These are phyloP conservation scores for Hirsutella rhossiliensis DNA, from an alignment of 2,329 filamentous ascomycete genomes.

Conservation along the genomic window DNA sequence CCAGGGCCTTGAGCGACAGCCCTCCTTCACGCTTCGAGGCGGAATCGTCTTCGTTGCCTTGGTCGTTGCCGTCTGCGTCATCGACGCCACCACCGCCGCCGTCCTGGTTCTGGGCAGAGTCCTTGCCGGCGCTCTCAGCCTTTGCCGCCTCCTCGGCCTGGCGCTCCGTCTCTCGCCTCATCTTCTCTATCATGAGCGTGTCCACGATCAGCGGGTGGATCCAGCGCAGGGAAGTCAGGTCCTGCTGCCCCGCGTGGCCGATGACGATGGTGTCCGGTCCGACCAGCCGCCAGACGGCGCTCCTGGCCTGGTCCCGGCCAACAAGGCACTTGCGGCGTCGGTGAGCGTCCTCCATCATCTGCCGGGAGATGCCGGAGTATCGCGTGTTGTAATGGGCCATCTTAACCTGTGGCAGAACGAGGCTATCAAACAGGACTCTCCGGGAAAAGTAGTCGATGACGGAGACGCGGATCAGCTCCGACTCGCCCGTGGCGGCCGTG, in stretches of 20 bases:
- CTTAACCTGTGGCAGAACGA: slow-evolving; percentile 32
- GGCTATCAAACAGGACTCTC: slow-evolving; percentile 32
- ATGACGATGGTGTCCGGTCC: slow-evolving; percentile 34
- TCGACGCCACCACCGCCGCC: neutral
- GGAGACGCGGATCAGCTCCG: slow-evolving; percentile 39
- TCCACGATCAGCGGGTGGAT: slow-evolving; percentile 33
- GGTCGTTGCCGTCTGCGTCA: neutral
- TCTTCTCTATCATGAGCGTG: slow-evolving; percentile 23
- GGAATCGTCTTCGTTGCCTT: slow-evolving; percentile 2
- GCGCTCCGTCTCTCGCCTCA: slow-evolving; percentile 4
- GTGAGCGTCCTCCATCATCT: slow-evolving; percentile 23
- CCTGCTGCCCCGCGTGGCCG: slow-evolving; percentile 29
- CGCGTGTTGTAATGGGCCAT: slow-evolving; percentile 37
- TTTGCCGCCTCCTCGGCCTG: slow-evolving; percentile 7
- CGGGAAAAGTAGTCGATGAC: slow-evolving; percentile 38
- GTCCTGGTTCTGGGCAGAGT: neutral
- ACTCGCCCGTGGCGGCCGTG: slow-evolving; percentile 26
- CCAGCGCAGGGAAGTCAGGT: slow-evolving; percentile 33
- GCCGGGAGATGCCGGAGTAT: slow-evolving; percentile 33
- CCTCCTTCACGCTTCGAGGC: slow-evolving; percentile 6
- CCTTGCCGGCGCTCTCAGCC: neutral
- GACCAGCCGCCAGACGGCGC: slow-evolving; percentile 29
- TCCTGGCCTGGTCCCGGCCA: slow-evolving; percentile 28
- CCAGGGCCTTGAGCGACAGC: slow-evolving; percentile 27
- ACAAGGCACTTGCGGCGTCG: slow-evolving; percentile 20